Conservation (phyloP, 2,329 filamentous ascomycete genomes). For the Alternaria gaisen region DNA sequence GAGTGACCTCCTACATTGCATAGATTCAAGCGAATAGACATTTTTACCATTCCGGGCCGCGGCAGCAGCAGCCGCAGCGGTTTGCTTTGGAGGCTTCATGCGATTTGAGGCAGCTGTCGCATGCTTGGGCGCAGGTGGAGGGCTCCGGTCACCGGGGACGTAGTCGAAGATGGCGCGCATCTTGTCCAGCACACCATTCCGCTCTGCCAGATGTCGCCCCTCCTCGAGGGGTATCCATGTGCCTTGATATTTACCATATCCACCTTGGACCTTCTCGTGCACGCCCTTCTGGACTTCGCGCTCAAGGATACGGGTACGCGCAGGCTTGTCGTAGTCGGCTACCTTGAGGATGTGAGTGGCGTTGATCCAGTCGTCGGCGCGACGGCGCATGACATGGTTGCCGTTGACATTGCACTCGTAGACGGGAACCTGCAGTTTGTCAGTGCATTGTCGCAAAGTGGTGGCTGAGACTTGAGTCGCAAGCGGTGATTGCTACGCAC, state of each 20-base stretch:
- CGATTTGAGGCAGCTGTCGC: slow-evolving; percentile 74
- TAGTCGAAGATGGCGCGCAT: slow-evolving; percentile 90
- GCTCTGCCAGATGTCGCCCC: slow-evolving; percentile 81
- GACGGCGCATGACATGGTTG: slow-evolving; percentile 95
- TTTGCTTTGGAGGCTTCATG: slow-evolving; percentile 77
- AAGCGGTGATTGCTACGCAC: slow-evolving; percentile 18
- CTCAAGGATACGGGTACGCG: slow-evolving; percentile 92
- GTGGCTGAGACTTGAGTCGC: background rate
- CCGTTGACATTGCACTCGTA: slow-evolving; percentile 89
- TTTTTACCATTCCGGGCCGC: slow-evolving; percentile 37
- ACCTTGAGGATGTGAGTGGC: slow-evolving; percentile 99
- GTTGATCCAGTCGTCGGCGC: slow-evolving; percentile 97
- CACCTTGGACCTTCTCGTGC: slow-evolving; percentile 97
- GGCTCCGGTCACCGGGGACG: slow-evolving; percentile 82
- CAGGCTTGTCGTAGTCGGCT: slow-evolving; percentile 96
- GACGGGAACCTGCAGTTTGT: slow-evolving; percentile 77
- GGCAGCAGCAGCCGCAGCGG: slow-evolving; percentile 65
- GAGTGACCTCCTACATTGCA: slow-evolving; percentile 37
- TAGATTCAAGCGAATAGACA: slow-evolving; percentile 40
- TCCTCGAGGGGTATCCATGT: slow-evolving; percentile 94
- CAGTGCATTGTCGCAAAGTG: slow-evolving; percentile 24
- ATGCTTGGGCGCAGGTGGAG: slow-evolving; percentile 93
- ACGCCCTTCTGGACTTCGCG: slow-evolving; percentile 95
- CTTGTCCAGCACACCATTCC: slow-evolving; percentile 86
- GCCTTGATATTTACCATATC: slow-evolving; percentile 98